Conservation (phyloP, 371 early-diverging fungal genomes). For the Choanephora cucurbitarum region DNA sequence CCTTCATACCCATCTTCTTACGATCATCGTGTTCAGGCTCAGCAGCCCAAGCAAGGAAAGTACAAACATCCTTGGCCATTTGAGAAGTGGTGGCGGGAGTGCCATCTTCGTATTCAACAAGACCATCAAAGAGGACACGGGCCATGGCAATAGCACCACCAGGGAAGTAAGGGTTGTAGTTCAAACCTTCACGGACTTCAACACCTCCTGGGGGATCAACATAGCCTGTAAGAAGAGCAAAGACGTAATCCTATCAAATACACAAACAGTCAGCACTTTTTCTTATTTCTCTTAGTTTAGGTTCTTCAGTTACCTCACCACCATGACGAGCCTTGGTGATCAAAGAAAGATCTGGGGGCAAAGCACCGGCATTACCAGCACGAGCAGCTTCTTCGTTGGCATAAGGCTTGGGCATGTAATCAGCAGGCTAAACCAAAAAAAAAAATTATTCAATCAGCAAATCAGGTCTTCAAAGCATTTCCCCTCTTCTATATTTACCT, state of each 20-base stretch:
- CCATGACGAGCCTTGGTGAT: conserved; percentile 96
- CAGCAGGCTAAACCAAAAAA: conserved; percentile 67
- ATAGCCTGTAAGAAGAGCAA: conserved; percentile 94
- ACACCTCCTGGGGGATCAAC: conserved; percentile 96
- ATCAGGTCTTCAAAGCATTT: not conserved
- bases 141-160: conserved; percentile 99
- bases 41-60: conserved; percentile 93
- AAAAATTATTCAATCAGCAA: not conserved
- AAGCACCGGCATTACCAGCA: conserved; percentile 95
- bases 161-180: conserved; percentile 99
- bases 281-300: no score
- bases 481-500: conserved; percentile 49
- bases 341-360: conserved; percentile 95
- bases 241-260: conserved; percentile 89
- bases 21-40: conserved; percentile 98
- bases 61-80: conserved; percentile 96
- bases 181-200: conserved; percentile 91
- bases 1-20: conserved; percentile 95
- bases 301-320: conserved; percentile 83
- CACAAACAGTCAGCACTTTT: no score
- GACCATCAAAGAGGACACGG: conserved; percentile 88
- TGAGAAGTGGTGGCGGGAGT: conserved; percentile 98
- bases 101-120: conserved; percentile 96
- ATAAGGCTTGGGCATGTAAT: conserved; percentile 93
- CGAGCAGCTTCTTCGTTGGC: conserved; percentile 97